Conservation (phyloP, 2,329 filamentous ascomycete genomes). For the Aschersonia sp. region DNA sequence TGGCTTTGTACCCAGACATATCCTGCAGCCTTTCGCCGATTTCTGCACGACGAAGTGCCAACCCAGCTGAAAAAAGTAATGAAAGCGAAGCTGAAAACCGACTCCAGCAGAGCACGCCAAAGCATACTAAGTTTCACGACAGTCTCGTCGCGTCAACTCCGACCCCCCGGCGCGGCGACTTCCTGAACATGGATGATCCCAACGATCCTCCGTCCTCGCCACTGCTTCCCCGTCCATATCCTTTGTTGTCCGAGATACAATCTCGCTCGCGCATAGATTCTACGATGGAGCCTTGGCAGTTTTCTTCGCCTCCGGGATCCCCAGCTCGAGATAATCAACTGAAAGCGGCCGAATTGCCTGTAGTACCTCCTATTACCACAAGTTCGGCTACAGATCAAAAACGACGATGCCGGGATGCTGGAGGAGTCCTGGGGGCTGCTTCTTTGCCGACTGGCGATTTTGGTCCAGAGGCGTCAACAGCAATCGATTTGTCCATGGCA, state of each 20-base stretch:
- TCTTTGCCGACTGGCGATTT: too few relatives aligned
- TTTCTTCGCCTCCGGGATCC: constrained; percentile 43
- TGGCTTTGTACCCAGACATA: constrained; percentile 54
- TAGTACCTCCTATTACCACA: constrained; percentile 4
- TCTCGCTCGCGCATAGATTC: constrained; percentile 25
- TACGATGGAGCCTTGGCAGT: constrained; percentile 30
- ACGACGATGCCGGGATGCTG: constrained; percentile 1
- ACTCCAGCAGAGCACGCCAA: constrained; percentile 29
- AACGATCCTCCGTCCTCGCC: constrained; percentile 45
- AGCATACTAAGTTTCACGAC: constrained; percentile 26
- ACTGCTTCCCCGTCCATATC: constrained; percentile 37
- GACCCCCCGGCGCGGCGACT: constrained; percentile 41
- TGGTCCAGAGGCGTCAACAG: too few relatives aligned
- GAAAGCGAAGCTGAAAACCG: constrained; percentile 6
- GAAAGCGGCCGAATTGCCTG: constrained; percentile 5
- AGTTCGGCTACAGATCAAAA: constrained; percentile 5
- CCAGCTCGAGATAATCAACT: constrained; percentile 21
- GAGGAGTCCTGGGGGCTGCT: too few relatives aligned
- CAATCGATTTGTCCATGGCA: neutral
- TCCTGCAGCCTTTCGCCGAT: constrained; percentile 31
- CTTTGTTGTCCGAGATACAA: constrained; percentile 35
- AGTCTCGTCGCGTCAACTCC: constrained; percentile 46
- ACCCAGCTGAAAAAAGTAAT: constrained; percentile 6
- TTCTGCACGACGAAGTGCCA: constrained; percentile 8
- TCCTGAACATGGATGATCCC: constrained; percentile 32